A percentile compares a stretch with the other conserved stretches of the same genome.
These are phyloP conservation scores for Jimgerdemannia lactiflua DNA, from an alignment of 192 early-diverging fungal species.

Conservation along the genomic window DNA sequence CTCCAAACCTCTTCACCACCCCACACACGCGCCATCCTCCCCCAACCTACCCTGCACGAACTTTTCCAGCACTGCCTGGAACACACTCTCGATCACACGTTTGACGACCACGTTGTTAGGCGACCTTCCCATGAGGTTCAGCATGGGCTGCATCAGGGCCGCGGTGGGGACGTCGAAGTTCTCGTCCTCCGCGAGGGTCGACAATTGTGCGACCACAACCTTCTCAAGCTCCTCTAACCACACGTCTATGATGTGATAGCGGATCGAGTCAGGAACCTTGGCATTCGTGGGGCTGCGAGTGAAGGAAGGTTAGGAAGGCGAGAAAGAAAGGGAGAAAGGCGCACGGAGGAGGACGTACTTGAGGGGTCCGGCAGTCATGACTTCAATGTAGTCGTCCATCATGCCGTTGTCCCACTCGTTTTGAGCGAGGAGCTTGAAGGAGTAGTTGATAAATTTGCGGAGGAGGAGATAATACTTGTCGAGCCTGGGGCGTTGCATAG, in stretches of 20 bases:
- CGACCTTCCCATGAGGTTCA: conserved; percentile 41
- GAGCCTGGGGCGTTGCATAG: conserved; percentile 38
- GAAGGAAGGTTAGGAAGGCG: conserved; percentile 3
- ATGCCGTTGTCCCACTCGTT: conserved; percentile 51
- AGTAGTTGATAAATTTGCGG: conserved; percentile 58
- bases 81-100: conserved; percentile 46
- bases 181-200: conserved; percentile 22
- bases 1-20: not conserved
- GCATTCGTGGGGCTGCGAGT: conserved; percentile 49
- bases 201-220: conserved; percentile 41
- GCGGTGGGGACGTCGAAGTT: conserved; percentile 42
- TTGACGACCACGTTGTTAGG: conserved; percentile 45
- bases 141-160: conserved; percentile 49
- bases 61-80: conserved; percentile 35
- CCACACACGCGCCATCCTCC: not conserved
- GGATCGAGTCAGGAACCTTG: conserved; percentile 63
- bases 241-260: conserved; percentile 70
- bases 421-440: conserved; percentile 61
- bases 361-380: conserved; percentile 59
- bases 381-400: conserved; percentile 47
- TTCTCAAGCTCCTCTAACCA: conserved; percentile 73
- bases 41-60: conserved; percentile 19
- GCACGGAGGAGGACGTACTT: conserved; percentile 40
- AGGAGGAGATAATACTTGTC: conserved; percentile 78
- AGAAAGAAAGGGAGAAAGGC: not conserved